These are phyloP conservation scores for Cyclocybe cylindracea DNA, from an alignment of 768 basidiomycete species.

Conservation along the genomic window DNA sequence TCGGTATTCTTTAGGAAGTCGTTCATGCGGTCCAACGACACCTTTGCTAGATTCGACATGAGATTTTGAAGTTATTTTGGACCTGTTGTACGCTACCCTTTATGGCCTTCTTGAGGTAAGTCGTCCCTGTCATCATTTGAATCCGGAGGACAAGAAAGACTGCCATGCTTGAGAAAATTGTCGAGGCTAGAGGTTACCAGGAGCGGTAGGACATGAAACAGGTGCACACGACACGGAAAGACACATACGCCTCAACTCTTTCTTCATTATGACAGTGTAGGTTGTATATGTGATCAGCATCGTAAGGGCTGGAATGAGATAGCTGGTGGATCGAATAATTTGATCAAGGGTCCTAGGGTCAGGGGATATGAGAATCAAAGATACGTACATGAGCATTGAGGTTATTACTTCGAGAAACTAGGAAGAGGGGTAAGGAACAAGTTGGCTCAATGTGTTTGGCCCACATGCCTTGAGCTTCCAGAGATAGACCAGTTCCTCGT, in stretches of 20 bases:
- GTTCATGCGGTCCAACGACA: constrained; percentile 59
- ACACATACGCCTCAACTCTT: constrained; percentile 30
- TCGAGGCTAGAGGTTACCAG: constrained; percentile 28
- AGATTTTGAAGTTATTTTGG: no score
- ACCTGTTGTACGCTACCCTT: constrained; percentile 9
- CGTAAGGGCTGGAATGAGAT: constrained; percentile 58
- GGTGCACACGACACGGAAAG: background rate
- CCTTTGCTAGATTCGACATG: constrained; percentile 43
- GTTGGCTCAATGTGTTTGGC: constrained; percentile 44
- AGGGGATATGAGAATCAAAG: background rate
- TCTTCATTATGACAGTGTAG: constrained; percentile 48
- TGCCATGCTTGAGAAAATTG: constrained; percentile 53
- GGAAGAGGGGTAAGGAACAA: constrained; percentile 11
- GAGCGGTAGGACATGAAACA: background rate
- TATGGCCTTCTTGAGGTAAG: constrained; percentile 20
- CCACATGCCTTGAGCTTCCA: constrained; percentile 55
- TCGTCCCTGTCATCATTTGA: constrained; percentile 43
- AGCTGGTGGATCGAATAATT: constrained; percentile 32
- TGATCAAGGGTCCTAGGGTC: background rate
- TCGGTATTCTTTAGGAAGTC: constrained; percentile 49
- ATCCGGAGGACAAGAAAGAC: constrained; percentile 65
- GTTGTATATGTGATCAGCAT: constrained; percentile 68
- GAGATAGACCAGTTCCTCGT: constrained; percentile 58
- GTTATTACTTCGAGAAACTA: background rate
- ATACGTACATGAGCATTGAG: background rate